Evolutionary conservation across 2,329 filamentous ascomycete genomes (phyloP), one percentile per base, ranked within the genome.

Genomic region (Fusarium compactum): DNA sequence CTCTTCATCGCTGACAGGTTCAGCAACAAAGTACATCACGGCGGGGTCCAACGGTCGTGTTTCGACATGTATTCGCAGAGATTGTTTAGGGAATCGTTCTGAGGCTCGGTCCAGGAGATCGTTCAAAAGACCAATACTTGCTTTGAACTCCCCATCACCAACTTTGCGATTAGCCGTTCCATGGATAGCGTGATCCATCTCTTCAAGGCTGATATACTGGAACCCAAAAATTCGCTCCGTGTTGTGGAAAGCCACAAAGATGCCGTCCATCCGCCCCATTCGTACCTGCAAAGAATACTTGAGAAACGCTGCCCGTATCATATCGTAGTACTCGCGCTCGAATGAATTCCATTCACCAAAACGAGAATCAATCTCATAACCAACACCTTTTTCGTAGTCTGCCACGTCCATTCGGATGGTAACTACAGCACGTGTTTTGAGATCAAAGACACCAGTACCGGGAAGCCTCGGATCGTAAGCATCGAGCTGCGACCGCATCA

Each of bases 231-330:
- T 97, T 58, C 95, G 92, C 80, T 95, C 87, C 4, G 94, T 93
- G 78, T 99, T 99, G 83, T 99, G 96, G 78, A 90, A 99, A 4
- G 96, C 96, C 24, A 98, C 92, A 77, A 98, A 99, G 52, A 98
- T 98, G 57, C 96, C 96, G 77, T 99, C 95, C 97, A 99, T 99
- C 52, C 95, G 90, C 20, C 97, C 96, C 89, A 99, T 97, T 46
- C 96, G 92, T 29, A 95, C 97, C 81, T 99, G 96, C 30, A 99
- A 85, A 12, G 95, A 97, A 80, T 99, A 99, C 77, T 99, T 99
- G 58, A 99, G 84, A 82, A 99, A 95, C 0, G 95, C 96, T 2
- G 95, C 89, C 56, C 97, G 89, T 64, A 97, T 95, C 94, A 99
- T 97, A 80, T 99, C 96, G 78, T 91, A 97, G 79, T 96, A 98